Conservation (phyloP, 139 green algal species). For the Micromonas commoda region DNA sequence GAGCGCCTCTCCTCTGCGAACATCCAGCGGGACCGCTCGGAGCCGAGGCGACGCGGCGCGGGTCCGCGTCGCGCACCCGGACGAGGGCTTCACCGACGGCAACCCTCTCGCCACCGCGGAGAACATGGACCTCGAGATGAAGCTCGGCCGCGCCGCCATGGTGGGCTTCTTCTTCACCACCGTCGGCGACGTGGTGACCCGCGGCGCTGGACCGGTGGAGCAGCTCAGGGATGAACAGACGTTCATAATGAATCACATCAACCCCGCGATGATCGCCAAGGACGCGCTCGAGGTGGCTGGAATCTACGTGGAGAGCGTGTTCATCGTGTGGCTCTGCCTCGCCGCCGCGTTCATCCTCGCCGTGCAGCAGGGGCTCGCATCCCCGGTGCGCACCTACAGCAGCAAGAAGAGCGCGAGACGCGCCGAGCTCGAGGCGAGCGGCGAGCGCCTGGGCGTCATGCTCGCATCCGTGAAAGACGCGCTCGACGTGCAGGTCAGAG, state of each 20-base stretch:
- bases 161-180: constrained; percentile 2
- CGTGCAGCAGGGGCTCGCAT: background rate
- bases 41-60: too few relatives aligned
- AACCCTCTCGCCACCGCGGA: too few relatives aligned
- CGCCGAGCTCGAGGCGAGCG: too few relatives aligned
- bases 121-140: too few relatives aligned
- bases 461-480: background rate
- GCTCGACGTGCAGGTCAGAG: background rate
- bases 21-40: too few relatives aligned
- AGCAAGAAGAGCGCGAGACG: background rate
- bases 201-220: background rate
- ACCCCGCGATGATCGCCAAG: background rate
- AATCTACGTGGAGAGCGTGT: background rate
- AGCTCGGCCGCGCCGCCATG: background rate
- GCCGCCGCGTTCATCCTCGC: background rate
- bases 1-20: too few relatives aligned
- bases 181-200: constrained; percentile 1
- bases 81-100: too few relatives aligned
- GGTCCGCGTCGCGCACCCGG: too few relatives aligned
- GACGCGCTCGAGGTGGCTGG: constrained; percentile 8
- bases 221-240: background rate
- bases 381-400: background rate
- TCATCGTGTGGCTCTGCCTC: background rate
- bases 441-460: too few relatives aligned
- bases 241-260: background rate